Base-by-base conservation (phyloP, 768 basidiomycete species). In the Podaxis rugospora region DNA sequence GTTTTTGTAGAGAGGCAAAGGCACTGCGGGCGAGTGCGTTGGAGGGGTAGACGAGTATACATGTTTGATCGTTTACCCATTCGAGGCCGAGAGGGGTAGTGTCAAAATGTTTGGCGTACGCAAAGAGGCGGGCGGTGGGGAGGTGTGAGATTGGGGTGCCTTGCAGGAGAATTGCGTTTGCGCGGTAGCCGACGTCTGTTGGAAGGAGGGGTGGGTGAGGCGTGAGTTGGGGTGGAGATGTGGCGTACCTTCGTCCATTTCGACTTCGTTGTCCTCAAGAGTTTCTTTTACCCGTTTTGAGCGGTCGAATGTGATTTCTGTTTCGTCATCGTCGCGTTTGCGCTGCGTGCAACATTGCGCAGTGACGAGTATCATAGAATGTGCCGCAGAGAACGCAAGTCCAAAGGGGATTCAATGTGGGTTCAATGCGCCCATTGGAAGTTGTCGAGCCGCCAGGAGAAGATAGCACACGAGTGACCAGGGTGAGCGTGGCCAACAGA, bases 1-100 rank as follows among this genome's bases (percentile, higher is more conserved):
- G 9, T 18, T 44, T 44, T 16, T 7, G 42, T 7, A 44, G 42
- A 7, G 42, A 44, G n/a, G 32, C 7, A 9, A 44, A 44, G 9
- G 42, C 42, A 14, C n/a, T 44, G 25, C 81, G 79, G 11, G 90
- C 90, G 11, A 77, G 71, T 39, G 74, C 62, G 54, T 79, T 83
- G 40, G 83, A 79, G 5, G 80, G 73, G 68, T 92, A 94, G 46
- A 94, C 88, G 54, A 93, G 76, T 3, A 94, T 81, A 66, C 90
- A 93, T 25, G 89, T 92, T 23, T 77, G 87, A 73, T 94, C 92
- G 70, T 92, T 86, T 18, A 94, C 81, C 92, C 92, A 94, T 74
- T 94, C 92, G 6, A 94, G 75, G 6, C 82, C 92, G 63, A 91
- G 80, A 0, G 92, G 92, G 18, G 82, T 78, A 0, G 85, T 79